Evolutionary conservation across 2,329 filamentous ascomycete genomes (phyloP).

Genomic region (Sarocladiaceae sp.): DNA sequence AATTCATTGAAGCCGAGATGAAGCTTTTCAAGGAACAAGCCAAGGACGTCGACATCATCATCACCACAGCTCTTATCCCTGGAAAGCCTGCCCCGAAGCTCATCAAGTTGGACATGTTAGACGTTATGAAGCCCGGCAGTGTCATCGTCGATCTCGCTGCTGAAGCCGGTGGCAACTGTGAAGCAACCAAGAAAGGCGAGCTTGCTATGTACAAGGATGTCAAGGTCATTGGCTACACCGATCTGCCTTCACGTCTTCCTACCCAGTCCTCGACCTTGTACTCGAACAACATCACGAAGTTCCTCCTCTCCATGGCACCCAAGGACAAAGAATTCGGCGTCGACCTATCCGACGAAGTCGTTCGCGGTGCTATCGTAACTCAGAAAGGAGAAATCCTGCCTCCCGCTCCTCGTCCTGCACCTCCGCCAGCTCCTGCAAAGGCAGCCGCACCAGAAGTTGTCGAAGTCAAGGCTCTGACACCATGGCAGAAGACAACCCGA

Average conservation of each 20-base stretch:
- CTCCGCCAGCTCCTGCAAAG: conserved; percentile 47
- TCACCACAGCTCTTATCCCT: conserved; percentile 89
- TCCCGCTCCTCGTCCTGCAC: conserved; percentile 64
- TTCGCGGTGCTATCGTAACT: conserved; percentile 79
- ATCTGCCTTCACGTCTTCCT: conserved; percentile 79
- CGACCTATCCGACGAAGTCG: conserved; percentile 79
- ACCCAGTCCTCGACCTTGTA: conserved; percentile 89
- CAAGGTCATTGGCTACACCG: conserved; percentile 84
- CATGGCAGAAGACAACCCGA: conserved; percentile 74
- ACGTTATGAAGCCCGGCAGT: conserved; percentile 85
- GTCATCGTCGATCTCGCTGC: conserved; percentile 85
- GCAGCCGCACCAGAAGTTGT: conserved; percentile 40
- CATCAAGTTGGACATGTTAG: conserved; percentile 74
- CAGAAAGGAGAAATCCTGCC: conserved; percentile 73
- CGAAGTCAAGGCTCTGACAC: conserved; percentile 61
- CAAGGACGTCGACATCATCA: conserved; percentile 84
- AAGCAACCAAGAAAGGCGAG: conserved; percentile 72
- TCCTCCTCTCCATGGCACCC: conserved; percentile 76
- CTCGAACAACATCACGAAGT: conserved; percentile 91
- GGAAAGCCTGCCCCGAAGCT: conserved; percentile 78
- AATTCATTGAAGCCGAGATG: conserved; percentile 91
- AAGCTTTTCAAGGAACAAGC: conserved; percentile 86
- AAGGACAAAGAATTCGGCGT: conserved; percentile 75
- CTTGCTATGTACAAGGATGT: conserved; percentile 70
- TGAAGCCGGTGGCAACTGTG: conserved; percentile 85